Conservation (phyloP, 805 yeast species). For the Candida sonorensis region DNA sequence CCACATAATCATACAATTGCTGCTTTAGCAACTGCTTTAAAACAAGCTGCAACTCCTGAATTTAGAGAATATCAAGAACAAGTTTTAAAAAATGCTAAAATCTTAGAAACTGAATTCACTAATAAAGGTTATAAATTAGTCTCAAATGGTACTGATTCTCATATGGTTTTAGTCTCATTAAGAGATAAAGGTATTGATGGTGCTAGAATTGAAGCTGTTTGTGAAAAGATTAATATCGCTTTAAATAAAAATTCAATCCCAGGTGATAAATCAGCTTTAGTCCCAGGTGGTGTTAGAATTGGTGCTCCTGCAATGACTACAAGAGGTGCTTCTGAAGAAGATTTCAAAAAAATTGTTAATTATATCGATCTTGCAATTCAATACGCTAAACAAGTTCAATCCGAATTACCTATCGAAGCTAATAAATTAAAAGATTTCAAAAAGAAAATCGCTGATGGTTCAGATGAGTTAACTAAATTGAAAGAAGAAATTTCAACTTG, state of each 20-base stretch:
- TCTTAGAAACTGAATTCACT: constrained; percentile 63
- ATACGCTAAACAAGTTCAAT: constrained; percentile 71
- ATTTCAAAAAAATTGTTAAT: constrained; percentile 73
- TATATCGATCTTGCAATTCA: constrained; percentile 75
- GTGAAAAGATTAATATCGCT: constrained; percentile 88
- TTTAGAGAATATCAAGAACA: constrained; percentile 78
- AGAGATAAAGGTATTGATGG: constrained; percentile 83
- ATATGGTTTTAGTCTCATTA: constrained; percentile 78
- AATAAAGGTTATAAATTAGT: constrained; percentile 70
- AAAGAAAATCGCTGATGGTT: constrained; percentile 65
- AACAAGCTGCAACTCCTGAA: constrained; percentile 86
- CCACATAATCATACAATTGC: constrained; percentile 98
- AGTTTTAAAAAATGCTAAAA: constrained; percentile 76
- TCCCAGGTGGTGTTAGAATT: constrained; percentile 93
- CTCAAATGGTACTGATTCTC: constrained; percentile 92
- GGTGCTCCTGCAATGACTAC: constrained; percentile 99
- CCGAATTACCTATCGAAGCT: constrained; percentile 79
- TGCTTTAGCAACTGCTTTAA: constrained; percentile 91
- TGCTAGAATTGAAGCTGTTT: constrained; percentile 87
- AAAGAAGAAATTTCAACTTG: constrained; percentile 79
- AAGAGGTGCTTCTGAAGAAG: constrained; percentile 77
- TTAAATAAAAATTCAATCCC: constrained; percentile 95
- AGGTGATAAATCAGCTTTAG: constrained; percentile 91
- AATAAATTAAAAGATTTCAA: constrained; percentile 96
- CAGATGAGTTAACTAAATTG: constrained; percentile 57